Conservation (phyloP, 805 yeast genomes). For the Cyberlindnera xylosilytica region DNA sequence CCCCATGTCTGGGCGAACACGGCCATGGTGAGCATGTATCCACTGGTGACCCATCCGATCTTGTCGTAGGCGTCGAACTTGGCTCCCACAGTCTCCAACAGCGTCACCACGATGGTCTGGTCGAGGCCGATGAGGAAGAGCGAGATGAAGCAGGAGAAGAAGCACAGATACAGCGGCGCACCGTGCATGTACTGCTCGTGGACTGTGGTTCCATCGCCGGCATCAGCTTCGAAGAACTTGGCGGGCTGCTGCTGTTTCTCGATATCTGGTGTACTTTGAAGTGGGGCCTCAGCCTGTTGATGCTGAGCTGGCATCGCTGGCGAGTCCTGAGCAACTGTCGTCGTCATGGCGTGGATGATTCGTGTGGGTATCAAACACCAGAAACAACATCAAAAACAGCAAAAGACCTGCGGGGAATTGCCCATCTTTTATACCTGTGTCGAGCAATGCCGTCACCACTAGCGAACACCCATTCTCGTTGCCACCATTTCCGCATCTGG, state of each 20-base stretch:
- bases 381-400: too few species aligned
- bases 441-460: too few species aligned
- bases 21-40: conserved; percentile 52
- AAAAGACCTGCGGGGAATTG: too few species aligned
- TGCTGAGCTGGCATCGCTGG: too few species aligned
- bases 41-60: conserved; percentile 58
- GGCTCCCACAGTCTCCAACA: conserved; percentile 41
- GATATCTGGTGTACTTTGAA: too few species aligned
- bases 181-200: conserved; percentile 21
- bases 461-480: too few species aligned
- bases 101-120: conserved; percentile 52
- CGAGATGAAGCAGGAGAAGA: conserved; percentile 21
- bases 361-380: too few species aligned
- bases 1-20: conserved; percentile 57
- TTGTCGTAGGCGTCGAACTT: conserved; percentile 47
- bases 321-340: too few species aligned
- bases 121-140: conserved; percentile 47
- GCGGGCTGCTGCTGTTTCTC: background rate
- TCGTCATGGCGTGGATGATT: too few species aligned
- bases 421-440: too few species aligned
- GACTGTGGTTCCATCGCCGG: conserved; percentile 24
- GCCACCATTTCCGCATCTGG: too few species aligned
- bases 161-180: conserved; percentile 3
- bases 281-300: too few species aligned
- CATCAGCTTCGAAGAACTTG: conserved; percentile 20